phyloP scores from a whole-genome alignment of 441 rosid species.

The Erodium moschatum region DNA sequence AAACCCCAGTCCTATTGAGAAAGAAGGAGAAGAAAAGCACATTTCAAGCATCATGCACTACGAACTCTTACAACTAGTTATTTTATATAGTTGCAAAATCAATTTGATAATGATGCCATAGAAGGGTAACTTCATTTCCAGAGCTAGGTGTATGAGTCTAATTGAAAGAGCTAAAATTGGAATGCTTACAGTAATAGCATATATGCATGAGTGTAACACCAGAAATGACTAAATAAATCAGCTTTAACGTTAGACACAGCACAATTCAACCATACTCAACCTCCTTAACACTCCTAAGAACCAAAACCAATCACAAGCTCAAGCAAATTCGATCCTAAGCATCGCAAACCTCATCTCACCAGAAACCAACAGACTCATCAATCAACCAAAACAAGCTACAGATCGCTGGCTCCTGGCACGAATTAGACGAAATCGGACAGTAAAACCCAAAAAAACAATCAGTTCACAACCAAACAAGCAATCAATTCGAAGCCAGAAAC shows the following conservation, averaged over 20 bases:
- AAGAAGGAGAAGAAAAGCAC: background rate
- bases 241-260: conserved; percentile 1
- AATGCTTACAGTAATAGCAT: background rate
- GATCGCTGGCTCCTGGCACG: conserved; percentile 40
- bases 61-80: background rate
- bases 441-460: conserved; percentile 30
- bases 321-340: conserved; percentile 21
- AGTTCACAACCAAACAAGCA: conserved; percentile 26
- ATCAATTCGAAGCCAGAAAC: conserved; percentile 26
- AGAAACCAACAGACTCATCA: conserved; percentile 16
- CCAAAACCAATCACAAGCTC: conserved; percentile 10
- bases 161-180: background rate
- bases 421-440: conserved; percentile 29
- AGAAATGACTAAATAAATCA: conserved; percentile 1
- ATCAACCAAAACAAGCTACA: conserved; percentile 30
- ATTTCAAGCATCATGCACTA: conserved; percentile 1
- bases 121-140: background rate
- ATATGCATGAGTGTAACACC: background rate
- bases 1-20: background rate
- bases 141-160: too few relatives aligned
- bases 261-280: conserved; percentile 19
- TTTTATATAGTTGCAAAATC: background rate
- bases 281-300: conserved; percentile 8
- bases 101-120: background rate
- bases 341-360: conserved; percentile 15